Base-by-base conservation (phyloP, 2,329 filamentous ascomycete species). In the Chalaropsis ovoidea region DNA sequence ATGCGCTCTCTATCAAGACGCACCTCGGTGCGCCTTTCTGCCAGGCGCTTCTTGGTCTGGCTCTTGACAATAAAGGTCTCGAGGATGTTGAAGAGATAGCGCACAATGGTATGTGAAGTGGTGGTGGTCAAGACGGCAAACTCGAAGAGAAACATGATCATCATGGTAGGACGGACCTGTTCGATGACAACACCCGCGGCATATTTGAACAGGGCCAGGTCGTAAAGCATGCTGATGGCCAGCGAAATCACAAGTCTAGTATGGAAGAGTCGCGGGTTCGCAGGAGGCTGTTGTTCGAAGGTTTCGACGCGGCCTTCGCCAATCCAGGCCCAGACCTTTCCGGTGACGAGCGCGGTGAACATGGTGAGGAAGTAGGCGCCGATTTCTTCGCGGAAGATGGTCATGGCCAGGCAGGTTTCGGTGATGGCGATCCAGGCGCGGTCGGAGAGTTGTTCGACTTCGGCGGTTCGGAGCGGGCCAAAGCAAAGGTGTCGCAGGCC, bases 141-240 rank as follows among this genome's bases (percentile, higher is more conserved):
- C 75, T 99, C 94, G 71, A 99, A 99, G 5, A 95, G 85, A 72
- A 99, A 99, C 91, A 99, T 97, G 69, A 99, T 91, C 91, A 97
- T 99, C 89, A 99, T 97, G 67, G 95, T 94, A 0, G 93, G 91
- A n/a, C 88, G 82, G 1, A 93, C 90, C 73, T 95, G 86, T 67
- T 89, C 86, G 62, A 96, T 85, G 41, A 97, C 92, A 0, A 88
- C 90, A 35, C 86, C 83, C 68, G 95, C 81, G 67, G 88, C 87
- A 74, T 96, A 96, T 61, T 81, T 82, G 69, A 96, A 84, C 76
- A 99, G 85, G 73, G 82, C 87, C 27, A 86, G 74, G 72, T 96
- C 88, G 76, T 95, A 96, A 17, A 85, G 70, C 67, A 95, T 81
- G 69, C 92, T 93, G 64, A 96, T 75, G 1, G 88, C 72, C 60